These are phyloP conservation scores for Fusarium concolor DNA, from an alignment of 2,329 filamentous ascomycete species.

Conservation along the genomic window DNA sequence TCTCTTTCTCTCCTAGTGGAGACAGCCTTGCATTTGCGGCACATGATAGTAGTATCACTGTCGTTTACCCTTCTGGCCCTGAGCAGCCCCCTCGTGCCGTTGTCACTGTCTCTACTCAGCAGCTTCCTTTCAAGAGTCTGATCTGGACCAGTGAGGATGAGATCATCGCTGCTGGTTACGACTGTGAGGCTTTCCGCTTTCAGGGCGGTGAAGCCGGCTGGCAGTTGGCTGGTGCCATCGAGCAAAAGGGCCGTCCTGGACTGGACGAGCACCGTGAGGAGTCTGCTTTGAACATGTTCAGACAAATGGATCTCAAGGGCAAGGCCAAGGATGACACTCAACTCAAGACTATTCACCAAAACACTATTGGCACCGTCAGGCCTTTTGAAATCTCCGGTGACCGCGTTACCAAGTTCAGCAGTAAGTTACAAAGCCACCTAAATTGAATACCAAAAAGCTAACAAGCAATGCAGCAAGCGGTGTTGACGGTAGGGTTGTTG, in stretches of 20 bases:
- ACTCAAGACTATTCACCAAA: constrained; percentile 95
- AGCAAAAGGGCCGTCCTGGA: constrained; percentile 75
- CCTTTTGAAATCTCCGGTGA: constrained; percentile 75
- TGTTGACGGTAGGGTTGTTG: constrained; percentile 83
- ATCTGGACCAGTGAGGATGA: constrained; percentile 93
- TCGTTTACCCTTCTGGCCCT: constrained; percentile 92
- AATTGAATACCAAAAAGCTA: constrained; percentile 38
- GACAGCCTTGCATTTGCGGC: constrained; percentile 93
- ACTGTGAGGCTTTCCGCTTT: constrained; percentile 90
- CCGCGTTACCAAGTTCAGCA: constrained; percentile 83
- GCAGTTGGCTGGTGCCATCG: constrained; percentile 84
- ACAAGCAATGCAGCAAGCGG: constrained; percentile 71
- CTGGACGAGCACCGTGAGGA: constrained; percentile 79
- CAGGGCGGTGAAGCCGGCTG: constrained; percentile 82
- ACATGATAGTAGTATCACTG: constrained; percentile 95
- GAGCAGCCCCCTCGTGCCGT: constrained; percentile 93
- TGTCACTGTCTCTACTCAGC: constrained; percentile 87
- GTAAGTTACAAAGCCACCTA: constrained; percentile 64
- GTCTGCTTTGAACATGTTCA: constrained; percentile 97
- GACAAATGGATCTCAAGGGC: constrained; percentile 98
- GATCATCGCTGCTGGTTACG: constrained; percentile 95
- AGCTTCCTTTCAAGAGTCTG: constrained; percentile 91
- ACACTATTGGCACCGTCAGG: constrained; percentile 89
- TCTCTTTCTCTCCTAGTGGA: constrained; percentile 91
- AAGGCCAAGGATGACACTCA: constrained; percentile 92